A percentile compares a stretch with the other conserved stretches of the same genome.
phyloP scores from a whole-genome alignment of 768 basidiomycete species.

The Boletus fagicola region DNA sequence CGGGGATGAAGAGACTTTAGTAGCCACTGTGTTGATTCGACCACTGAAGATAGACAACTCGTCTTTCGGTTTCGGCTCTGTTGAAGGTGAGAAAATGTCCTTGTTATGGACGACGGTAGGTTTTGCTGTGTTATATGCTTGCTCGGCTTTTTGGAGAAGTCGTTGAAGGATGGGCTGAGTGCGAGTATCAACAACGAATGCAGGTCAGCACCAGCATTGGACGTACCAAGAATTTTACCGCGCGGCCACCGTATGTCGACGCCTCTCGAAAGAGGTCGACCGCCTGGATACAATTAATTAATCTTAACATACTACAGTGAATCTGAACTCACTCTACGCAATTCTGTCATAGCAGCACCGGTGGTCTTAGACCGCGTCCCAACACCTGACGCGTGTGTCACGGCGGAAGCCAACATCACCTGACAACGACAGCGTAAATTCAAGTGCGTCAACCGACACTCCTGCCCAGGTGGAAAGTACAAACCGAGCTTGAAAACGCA shows the following conservation, averaged over 20 bases:
- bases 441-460: background rate
- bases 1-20: slow-evolving; percentile 37
- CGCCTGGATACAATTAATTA: slow-evolving; percentile 33
- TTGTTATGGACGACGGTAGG: slow-evolving; percentile 42
- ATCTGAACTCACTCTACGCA: slow-evolving; percentile 37
- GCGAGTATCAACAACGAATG: slow-evolving; percentile 3
- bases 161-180: slow-evolving; percentile 63
- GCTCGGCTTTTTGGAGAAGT: slow-evolving; percentile 58
- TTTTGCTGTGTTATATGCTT: slow-evolving; percentile 47
- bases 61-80: slow-evolving; percentile 50
- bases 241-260: slow-evolving; percentile 60
- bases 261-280: slow-evolving; percentile 65
- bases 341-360: slow-evolving; percentile 63
- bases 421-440: slow-evolving; percentile 26
- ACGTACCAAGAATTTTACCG: slow-evolving; percentile 67
- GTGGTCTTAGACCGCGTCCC: slow-evolving; percentile 61
- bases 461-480: slow-evolving; percentile 19
- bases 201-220: background rate
- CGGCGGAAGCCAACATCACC: slow-evolving; percentile 79
- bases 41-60: slow-evolving; percentile 76
- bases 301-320: background rate
- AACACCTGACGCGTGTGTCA: slow-evolving; percentile 54
- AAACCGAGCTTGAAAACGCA: slow-evolving; percentile 62
- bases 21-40: slow-evolving; percentile 62
- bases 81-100: slow-evolving; percentile 59